Conservation (phyloP, 768 basidiomycete genomes). For the Austroboletus festivus region DNA sequence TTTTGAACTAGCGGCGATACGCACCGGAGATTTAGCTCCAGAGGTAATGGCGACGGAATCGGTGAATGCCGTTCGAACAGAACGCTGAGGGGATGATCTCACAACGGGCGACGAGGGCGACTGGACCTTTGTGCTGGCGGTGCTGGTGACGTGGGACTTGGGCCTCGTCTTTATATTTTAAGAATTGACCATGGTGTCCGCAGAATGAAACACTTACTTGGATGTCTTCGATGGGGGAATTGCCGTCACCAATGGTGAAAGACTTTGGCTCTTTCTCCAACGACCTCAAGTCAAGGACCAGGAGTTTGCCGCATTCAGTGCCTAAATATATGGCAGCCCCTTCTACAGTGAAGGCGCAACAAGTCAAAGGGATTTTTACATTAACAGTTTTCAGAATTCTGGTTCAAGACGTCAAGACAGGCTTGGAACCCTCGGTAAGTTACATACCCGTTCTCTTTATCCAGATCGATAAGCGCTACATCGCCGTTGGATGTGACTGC, state of each 20-base stretch:
- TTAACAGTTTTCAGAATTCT: slow-evolving; percentile 61
- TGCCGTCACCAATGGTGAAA: slow-evolving; percentile 47
- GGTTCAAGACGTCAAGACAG: slow-evolving; percentile 1
- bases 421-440: neutral
- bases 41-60: neutral
- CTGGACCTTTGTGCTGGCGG: slow-evolving; percentile 6
- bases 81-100: slow-evolving; percentile 9
- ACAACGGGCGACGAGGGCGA: slow-evolving; percentile 8
- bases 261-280: slow-evolving; percentile 62
- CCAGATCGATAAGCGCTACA: slow-evolving; percentile 63
- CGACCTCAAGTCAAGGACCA: slow-evolving; percentile 60
- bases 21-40: slow-evolving; percentile 22
- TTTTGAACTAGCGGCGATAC: slow-evolving; percentile 13
- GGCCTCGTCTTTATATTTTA: slow-evolving; percentile 11
- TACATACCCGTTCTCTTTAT: slow-evolving; percentile 69
- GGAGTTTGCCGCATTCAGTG: slow-evolving; percentile 59
- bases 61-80: slow-evolving; percentile 10
- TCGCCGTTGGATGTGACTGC: slow-evolving; percentile 52
- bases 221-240: slow-evolving; percentile 47
- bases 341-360: slow-evolving; percentile 66
- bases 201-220: slow-evolving; percentile 42
- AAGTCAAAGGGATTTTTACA: slow-evolving; percentile 52
- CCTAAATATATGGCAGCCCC: slow-evolving; percentile 67
- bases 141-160: slow-evolving; percentile 11
- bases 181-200: neutral